Evolutionary conservation across 345 rosid species (phyloP).

Genomic region (Theobroma cacao): DNA sequence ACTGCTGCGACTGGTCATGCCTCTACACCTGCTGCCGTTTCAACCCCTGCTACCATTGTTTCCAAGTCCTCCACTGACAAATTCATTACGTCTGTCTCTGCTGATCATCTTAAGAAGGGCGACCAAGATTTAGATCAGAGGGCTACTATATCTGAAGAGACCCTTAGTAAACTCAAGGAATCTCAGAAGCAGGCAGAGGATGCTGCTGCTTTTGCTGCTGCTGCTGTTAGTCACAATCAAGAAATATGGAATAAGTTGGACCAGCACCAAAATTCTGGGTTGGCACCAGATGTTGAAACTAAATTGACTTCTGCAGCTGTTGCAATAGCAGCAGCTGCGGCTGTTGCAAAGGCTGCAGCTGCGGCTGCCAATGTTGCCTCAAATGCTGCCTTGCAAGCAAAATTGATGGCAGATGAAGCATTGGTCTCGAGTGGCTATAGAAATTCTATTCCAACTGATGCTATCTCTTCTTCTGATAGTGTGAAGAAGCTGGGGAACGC

Average conservation of each 20-base stretch:
- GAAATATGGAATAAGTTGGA: slow-evolving; percentile 75
- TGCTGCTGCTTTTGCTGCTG: slow-evolving; percentile 75
- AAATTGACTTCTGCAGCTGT: slow-evolving; percentile 83
- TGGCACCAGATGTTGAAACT: slow-evolving; percentile 56
- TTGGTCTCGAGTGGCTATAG: slow-evolving; percentile 31
- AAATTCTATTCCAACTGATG: slow-evolving; percentile 30
- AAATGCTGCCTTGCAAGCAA: slow-evolving; percentile 91
- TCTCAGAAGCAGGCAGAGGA: slow-evolving; percentile 76
- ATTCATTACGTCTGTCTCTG: slow-evolving; percentile 35
- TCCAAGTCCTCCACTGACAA: slow-evolving; percentile 43
- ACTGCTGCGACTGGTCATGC: slow-evolving; percentile 37
- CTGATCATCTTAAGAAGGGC: slow-evolving; percentile 37
- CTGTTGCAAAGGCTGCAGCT: slow-evolving; percentile 98
- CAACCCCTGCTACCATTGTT: slow-evolving; percentile 36
- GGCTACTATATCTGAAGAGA: slow-evolving; percentile 56
- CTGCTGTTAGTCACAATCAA: slow-evolving; percentile 70
- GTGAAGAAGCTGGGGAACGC: slow-evolving; percentile 37
- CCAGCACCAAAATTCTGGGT: slow-evolving; percentile 51
- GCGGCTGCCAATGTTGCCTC: slow-evolving; percentile 96
- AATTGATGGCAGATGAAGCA: slow-evolving; percentile 92
- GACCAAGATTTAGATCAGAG: slow-evolving; percentile 38
- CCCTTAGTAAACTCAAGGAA: slow-evolving; percentile 57
- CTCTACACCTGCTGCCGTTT: slow-evolving; percentile 38
- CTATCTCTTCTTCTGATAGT: slow-evolving; percentile 28
- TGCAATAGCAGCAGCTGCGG: slow-evolving; percentile 85